Conservation (phyloP, 495 filamentous ascomycete genomes). For the Aspergillus olivimuriae region DNA sequence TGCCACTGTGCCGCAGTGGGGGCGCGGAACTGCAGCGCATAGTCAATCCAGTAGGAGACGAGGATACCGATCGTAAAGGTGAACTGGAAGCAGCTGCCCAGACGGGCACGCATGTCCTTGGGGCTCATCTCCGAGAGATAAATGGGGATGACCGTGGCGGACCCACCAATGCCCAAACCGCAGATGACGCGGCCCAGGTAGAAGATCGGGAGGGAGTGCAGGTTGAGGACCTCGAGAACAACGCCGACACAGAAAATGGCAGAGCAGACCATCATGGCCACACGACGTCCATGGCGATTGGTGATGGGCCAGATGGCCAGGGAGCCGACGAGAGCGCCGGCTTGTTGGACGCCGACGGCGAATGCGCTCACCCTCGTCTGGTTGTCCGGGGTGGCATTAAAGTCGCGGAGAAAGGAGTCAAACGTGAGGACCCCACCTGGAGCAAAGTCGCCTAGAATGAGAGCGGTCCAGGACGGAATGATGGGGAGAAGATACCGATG, state of each 20-base stretch:
- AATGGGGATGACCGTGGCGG: constrained; percentile 52
- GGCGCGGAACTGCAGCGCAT: constrained; percentile 49
- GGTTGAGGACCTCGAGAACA: constrained; percentile 38
- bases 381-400: constrained; percentile 27
- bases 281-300: constrained; percentile 35
- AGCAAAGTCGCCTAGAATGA: background rate
- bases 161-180: constrained; percentile 51
- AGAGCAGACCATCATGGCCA: constrained; percentile 38
- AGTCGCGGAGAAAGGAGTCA: constrained; percentile 38
- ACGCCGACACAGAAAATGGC: constrained; percentile 42
- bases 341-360: constrained; percentile 42
- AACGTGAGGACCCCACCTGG: constrained; percentile 44
- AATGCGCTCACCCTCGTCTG: constrained; percentile 37
- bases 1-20: constrained; percentile 49
- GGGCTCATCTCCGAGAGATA: constrained; percentile 53
- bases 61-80: constrained; percentile 49
- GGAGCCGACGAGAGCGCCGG: constrained; percentile 41
- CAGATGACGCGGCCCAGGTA: constrained; percentile 46
- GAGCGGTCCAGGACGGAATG: background rate
- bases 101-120: constrained; percentile 45
- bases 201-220: constrained; percentile 35
- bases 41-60: constrained; percentile 49
- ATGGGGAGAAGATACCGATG: constrained; percentile 24
- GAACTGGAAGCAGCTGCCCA: constrained; percentile 48
- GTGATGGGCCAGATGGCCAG: constrained; percentile 47